phyloP scores from a whole-genome alignment of 2,329 filamentous ascomycete genomes.

The Lasiodiplodia sp. region DNA sequence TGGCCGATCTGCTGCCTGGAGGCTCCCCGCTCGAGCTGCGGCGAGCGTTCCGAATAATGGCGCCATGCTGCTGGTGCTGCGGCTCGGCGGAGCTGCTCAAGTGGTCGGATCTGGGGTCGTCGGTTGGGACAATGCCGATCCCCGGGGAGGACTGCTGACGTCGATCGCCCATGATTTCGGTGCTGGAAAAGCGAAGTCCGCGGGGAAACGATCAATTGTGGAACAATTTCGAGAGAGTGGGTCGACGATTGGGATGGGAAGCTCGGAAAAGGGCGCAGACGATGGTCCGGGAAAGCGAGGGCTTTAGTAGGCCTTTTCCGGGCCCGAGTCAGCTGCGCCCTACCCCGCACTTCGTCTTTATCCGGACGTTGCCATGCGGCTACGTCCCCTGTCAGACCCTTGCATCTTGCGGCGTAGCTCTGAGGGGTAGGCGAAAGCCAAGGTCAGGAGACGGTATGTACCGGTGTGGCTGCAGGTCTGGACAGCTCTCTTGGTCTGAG shows the following conservation, averaged over 20 bases:
- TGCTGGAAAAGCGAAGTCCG: not conserved
- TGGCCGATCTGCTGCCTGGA: slow-evolving; percentile 30
- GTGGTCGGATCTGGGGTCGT: not conserved
- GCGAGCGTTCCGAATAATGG: not conserved
- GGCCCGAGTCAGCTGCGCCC: not conserved
- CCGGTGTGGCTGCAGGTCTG: slow-evolving; percentile 1
- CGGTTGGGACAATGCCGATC: slow-evolving; percentile 3
- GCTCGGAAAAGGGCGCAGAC: slow-evolving; percentile 2
- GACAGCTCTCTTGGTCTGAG: not conserved
- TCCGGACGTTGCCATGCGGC: not conserved
- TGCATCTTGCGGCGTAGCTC: not conserved
- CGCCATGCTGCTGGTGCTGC: not conserved
- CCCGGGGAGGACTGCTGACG: not conserved
- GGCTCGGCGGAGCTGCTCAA: not conserved
- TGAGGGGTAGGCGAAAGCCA: not conserved
- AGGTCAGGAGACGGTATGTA: not conserved
- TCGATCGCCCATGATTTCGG: not conserved
- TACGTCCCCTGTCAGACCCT: not conserved
- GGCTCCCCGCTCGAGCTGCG: not conserved
- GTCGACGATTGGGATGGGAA: not conserved
- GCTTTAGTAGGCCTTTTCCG: slow-evolving; percentile 20
- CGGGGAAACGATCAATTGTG: not conserved
- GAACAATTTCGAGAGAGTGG: not conserved
- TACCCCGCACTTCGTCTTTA: slow-evolving; percentile 11
- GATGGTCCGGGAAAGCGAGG: slow-evolving; percentile 10